These are phyloP conservation scores for Beauveria brongniartii DNA, from an alignment of 2,329 filamentous ascomycete genomes.

Conservation along the genomic window DNA sequence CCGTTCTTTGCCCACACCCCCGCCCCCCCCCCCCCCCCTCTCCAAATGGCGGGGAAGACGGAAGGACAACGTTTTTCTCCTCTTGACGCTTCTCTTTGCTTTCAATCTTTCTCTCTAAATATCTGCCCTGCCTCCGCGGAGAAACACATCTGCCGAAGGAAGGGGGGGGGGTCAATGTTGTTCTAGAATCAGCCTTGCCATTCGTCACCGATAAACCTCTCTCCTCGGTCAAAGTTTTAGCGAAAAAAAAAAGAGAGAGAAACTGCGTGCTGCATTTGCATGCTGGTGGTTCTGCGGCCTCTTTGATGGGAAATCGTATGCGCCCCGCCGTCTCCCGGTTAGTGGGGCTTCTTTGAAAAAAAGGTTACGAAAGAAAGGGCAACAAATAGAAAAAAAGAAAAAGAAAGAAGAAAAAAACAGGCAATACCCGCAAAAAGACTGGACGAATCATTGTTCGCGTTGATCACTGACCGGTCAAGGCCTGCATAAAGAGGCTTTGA, in stretches of 20 bases:
- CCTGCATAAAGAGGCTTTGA: constrained; percentile 1
- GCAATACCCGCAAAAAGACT: constrained; percentile 21
- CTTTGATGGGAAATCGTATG: background rate
- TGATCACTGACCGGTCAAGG: constrained; percentile 8
- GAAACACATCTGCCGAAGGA: background rate
- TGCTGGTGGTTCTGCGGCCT: background rate
- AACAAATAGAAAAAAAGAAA: background rate
- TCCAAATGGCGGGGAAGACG: too few relatives aligned
- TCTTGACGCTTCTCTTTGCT: background rate
- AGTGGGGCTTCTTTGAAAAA: background rate
- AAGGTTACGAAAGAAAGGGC: background rate
- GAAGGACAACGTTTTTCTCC: background rate
- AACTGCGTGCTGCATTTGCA: background rate
- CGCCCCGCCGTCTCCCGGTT: background rate
- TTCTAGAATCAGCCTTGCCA: background rate
- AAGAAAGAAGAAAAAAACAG: background rate
- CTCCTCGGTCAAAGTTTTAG: background rate
- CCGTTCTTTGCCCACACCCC: background rate
- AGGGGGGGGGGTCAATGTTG: background rate
- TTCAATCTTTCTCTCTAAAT: background rate
- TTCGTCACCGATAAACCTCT: background rate
- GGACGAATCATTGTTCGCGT: background rate
- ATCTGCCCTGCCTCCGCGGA: background rate
- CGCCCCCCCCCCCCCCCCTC: too few relatives aligned
- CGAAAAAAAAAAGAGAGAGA: background rate